Percentiles rank a stretch among this genome's conserved stretches.
phyloP scores from a whole-genome alignment of 1,284 basidiomycete genomes.

The Pascua sp. region DNA sequence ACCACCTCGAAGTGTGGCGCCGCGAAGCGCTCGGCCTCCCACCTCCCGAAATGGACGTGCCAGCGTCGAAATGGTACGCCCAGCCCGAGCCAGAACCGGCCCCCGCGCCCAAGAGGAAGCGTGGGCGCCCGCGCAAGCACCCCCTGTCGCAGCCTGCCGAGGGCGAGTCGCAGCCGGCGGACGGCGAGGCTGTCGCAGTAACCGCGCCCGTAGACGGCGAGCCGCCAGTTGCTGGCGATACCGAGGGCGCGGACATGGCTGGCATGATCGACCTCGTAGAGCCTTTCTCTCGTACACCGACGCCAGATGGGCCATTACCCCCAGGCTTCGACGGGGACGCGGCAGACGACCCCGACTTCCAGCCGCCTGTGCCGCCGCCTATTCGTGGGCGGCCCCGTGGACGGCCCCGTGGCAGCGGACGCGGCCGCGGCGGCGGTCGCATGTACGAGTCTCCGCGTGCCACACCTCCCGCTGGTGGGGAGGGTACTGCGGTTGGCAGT shows the following conservation, averaged over 20 bases:
- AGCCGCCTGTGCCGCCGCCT: constrained; percentile 4
- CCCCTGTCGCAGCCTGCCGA: not conserved
- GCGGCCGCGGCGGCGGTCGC: not conserved
- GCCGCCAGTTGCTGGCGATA: not conserved
- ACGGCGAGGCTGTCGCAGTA: not conserved
- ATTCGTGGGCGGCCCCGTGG: not conserved
- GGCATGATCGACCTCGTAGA: no score
- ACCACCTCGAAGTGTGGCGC: constrained; percentile 39
- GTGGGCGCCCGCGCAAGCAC: not conserved
- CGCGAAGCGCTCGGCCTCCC: constrained; percentile 28
- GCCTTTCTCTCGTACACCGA: constrained; percentile 1
- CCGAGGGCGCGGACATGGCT: not conserved
- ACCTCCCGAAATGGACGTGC: constrained; percentile 24
- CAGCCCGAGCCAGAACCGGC: constrained; percentile 1
- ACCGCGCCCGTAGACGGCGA: not conserved
- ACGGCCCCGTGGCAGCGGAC: not conserved
- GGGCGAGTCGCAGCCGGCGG: not conserved
- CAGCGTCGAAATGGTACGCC: constrained; percentile 21
- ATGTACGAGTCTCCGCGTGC: no score
- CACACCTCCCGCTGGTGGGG: no score
- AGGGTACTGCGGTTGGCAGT: no score
- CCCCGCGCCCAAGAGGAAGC: not conserved
- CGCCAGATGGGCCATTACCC: constrained; percentile 22
- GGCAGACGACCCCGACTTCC: constrained; percentile 24
- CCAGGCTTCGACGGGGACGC: constrained; percentile 23